Conservation (phyloP, 768 basidiomycete species). For the Leccinum barrowsii region DNA sequence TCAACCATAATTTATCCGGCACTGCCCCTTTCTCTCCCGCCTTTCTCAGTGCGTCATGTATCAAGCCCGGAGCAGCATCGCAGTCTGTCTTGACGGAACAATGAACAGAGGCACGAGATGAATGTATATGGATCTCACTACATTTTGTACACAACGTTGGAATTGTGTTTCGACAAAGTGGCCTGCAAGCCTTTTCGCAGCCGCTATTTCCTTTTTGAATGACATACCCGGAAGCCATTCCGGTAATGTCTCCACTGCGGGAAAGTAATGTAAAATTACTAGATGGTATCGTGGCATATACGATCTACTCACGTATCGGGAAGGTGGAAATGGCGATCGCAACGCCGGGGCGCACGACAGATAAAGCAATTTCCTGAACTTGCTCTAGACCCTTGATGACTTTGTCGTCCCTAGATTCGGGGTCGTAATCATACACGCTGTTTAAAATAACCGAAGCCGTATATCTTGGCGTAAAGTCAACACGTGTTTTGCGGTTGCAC, state of each 20-base stretch:
- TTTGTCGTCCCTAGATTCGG: slow-evolving; percentile 7
- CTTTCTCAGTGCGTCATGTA: slow-evolving; percentile 4
- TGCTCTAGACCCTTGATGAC: neutral
- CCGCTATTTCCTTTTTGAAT: slow-evolving; percentile 4
- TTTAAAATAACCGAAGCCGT: slow-evolving; percentile 14
- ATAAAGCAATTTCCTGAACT: neutral
- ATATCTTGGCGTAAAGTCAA: slow-evolving; percentile 3
- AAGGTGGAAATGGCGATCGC: slow-evolving; percentile 1
- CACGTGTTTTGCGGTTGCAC: neutral
- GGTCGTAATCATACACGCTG: slow-evolving; percentile 16
- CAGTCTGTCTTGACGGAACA: neutral
- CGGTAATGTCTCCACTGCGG: neutral
- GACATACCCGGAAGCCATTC: slow-evolving; percentile 16
- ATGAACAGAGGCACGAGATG: neutral
- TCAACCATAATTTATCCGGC: slow-evolving; percentile 3
- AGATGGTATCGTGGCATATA: neutral
- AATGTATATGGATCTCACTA: neutral
- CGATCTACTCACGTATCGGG: slow-evolving; percentile 4
- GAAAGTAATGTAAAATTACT: neutral
- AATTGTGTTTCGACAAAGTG: slow-evolving; percentile 7
- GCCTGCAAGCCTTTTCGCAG: neutral
- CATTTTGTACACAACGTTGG: slow-evolving; percentile 1
- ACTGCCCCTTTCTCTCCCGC: neutral
- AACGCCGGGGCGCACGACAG: neutral
- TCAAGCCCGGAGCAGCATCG: neutral